Base-by-base conservation (phyloP, 2,329 filamentous ascomycete genomes). In the Xylaria hypoxylon region DNA sequence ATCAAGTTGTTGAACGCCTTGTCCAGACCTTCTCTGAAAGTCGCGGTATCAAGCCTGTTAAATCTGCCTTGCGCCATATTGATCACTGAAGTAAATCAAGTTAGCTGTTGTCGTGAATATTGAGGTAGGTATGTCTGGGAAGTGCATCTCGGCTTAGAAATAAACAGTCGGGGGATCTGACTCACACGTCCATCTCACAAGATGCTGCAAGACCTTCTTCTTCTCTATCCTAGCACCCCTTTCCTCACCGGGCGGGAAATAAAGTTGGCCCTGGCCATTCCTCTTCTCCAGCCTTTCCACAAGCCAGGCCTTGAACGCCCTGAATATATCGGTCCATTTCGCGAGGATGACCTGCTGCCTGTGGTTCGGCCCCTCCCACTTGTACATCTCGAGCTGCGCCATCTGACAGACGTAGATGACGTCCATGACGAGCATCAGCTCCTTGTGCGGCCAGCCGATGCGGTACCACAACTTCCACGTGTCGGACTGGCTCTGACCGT, bases 111-210 rank as follows among this genome's bases (percentile, higher is more conserved):
- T 33, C 5, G 2, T 19, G 31, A 51, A 38, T 2, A 28, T 2
- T 26, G 6, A 10, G n/a, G 22, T 51, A 33, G 35, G 35, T 33
- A 8, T 10, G 19, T 22, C 17, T 10, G 38, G 10, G 19, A 42
- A 28, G 10, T 8, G 48, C 19, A 35, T 33, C 28, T 19, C 7
- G 19, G 19, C 13, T 17, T 24, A 2, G 2, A 33, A 38, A 28
- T 28, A 19, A 24, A 33, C 2, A n/a, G 13, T 3, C 15, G 33
- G 28, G 7, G 17, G 22, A 45, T 15, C 2, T 8, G 45, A 63
- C 64, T 64, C 50, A 64, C 64, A 28, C 10, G 26, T 67, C 59
- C 64, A 67, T 19, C 42, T 24, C 6, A 62, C 53, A 19, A 67
- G 48, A 40, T 59, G 50, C 26, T 47, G 48, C 50, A 67, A 19